phyloP scores from a whole-genome alignment of 768 basidiomycete species.

The Holtermanniella nyarrowii region DNA sequence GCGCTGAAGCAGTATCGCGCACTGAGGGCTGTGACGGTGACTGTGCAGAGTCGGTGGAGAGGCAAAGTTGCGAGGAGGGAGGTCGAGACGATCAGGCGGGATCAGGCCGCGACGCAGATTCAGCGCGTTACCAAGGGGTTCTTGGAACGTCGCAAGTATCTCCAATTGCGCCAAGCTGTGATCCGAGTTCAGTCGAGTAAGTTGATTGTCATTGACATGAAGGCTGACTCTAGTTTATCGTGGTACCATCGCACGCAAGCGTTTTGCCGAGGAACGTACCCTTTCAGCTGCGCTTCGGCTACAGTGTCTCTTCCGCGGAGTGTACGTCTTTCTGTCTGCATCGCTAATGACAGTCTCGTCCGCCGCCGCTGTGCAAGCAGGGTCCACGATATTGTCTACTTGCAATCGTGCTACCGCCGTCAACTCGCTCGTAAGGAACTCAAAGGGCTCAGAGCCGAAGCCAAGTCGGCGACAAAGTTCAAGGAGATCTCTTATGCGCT shows the following conservation, averaged over 20 bases:
- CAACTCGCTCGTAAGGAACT: conserved; percentile 77
- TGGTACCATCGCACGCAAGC: conserved; percentile 34
- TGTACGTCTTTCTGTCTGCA: conserved; percentile 50
- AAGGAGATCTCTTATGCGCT: conserved; percentile 93
- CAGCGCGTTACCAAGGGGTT: conserved; percentile 64
- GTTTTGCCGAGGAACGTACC: conserved; percentile 46
- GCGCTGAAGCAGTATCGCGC: conserved; percentile 68
- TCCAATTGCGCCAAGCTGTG: conserved; percentile 54
- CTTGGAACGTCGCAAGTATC: conserved; percentile 61
- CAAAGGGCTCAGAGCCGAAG: conserved; percentile 72
- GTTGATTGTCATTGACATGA: conserved; percentile 40
- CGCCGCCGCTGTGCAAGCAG: conserved; percentile 23
- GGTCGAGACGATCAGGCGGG: conserved; percentile 59
- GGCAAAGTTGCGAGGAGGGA: conserved; percentile 66
- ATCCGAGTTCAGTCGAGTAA: conserved; percentile 73
- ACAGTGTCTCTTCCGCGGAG: conserved; percentile 76
- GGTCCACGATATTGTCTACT: conserved; percentile 60
- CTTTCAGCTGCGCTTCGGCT: conserved; percentile 57
- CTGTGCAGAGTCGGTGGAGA: conserved; percentile 89
- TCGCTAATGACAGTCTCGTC: conserved; percentile 41
- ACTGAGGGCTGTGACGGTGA: conserved; percentile 63
- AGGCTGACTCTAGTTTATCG: conserved; percentile 20
- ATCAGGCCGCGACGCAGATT: conserved; percentile 63
- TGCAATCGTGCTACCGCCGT: conserved; percentile 88
- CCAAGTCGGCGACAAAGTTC: conserved; percentile 93